Evolutionary conservation across 345 rosid species (phyloP), one percentile per base, ranked within the genome.

Genomic region (Fremontodendron californicum): DNA sequence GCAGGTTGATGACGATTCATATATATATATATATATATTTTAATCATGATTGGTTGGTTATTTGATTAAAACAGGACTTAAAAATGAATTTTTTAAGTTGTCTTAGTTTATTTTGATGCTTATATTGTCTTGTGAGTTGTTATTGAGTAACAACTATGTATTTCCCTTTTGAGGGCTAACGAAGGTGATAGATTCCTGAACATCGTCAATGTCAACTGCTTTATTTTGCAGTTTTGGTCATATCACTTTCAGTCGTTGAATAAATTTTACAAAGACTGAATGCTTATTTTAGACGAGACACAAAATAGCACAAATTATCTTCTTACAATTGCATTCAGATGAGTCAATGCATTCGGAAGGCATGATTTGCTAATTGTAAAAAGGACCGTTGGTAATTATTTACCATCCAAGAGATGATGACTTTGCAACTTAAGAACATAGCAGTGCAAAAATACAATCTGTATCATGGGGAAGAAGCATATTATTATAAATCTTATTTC

Each of bases 101-200:
- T 31, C 3, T 39, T 54, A n/a, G 54, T 58, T 74, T 42, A 25
- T 57, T 77, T 35, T 46, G 31, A 49, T 35, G 58, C 52, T 77
- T 64, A 29, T 67, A 49, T 33, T 61, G 48, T 66, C 62, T 39
- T 48, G 72, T 43, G 57, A 63, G 60, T 75, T 81, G 35, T 29
- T 11, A 12, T 76, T 42, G 78, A 58, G 63, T 81, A 66, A 66
- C 45, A 73, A 77, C 74, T 60, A 35, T 64, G 65, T 51, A 78
- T 57, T 46, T 37, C 4, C 46, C 37, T 51, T 45, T 42, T 7
- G 7, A 55, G 71, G 49, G 49, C 29, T 48, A 63, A 42, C 16
- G 51, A 45, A 43, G 75, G 69, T 61, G 64, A 25, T 25, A 46
- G 25, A 61, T 62, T 57, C 29, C 69, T 48, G 13, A 37, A 27